phyloP scores from a whole-genome alignment of 345 rosid species.

The Pseudoturritis turrita region DNA sequence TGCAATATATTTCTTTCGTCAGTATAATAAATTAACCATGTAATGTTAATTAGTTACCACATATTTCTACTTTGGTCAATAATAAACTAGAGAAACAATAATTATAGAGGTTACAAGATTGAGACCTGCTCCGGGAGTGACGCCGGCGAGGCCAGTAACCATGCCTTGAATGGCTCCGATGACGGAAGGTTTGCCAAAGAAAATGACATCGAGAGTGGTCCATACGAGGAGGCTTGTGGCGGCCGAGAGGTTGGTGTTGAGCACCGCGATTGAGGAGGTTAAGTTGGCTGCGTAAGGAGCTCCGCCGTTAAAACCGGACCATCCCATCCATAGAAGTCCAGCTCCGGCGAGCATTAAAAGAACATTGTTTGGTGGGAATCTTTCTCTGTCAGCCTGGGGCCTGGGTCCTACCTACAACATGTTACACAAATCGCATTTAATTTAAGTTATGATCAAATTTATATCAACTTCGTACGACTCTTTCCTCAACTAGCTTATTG shows the following conservation, averaged over 20 bases:
- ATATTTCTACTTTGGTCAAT: background rate
- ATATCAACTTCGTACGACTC: background rate
- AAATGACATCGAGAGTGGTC: conserved; percentile 79
- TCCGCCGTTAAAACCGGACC: conserved; percentile 98
- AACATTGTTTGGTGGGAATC: conserved; percentile 93
- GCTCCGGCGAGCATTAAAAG: conserved; percentile 93
- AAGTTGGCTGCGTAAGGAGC: conserved; percentile 86
- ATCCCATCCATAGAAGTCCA: conserved; percentile 91
- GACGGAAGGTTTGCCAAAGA: conserved; percentile 89
- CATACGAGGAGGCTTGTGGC: conserved; percentile 93
- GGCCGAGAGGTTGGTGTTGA: conserved; percentile 80
- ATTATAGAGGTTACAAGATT: background rate
- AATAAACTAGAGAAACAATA: background rate
- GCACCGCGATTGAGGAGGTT: conserved; percentile 61
- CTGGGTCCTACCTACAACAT: conserved; percentile 82
- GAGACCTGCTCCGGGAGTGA: conserved; percentile 91
- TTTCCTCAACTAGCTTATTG: background rate
- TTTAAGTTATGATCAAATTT: background rate
- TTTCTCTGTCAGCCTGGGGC: conserved; percentile 66
- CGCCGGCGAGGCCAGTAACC: conserved; percentile 86
- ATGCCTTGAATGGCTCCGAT: conserved; percentile 94
- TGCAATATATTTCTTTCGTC: conserved; percentile 18
- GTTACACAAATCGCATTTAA: background rate
- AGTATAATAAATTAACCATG: background rate
- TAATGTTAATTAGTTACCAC: background rate